phyloP scores from a whole-genome alignment of 2,329 filamentous ascomycete species.

The Monosporascus sp. region DNA sequence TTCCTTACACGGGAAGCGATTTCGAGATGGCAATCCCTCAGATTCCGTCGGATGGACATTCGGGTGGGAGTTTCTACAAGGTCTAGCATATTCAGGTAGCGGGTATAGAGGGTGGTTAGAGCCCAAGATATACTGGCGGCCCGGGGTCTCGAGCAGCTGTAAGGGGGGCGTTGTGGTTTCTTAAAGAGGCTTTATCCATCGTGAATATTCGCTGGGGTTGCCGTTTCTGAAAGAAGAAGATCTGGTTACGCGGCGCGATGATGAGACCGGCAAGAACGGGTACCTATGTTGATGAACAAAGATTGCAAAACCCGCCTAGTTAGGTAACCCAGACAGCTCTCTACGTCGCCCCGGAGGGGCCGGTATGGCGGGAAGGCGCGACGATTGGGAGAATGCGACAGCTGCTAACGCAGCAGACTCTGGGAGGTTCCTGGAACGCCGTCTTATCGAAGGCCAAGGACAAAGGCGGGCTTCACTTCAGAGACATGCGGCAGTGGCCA shows the following conservation, averaged over 20 bases:
- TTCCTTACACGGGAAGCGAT: too few relatives aligned
- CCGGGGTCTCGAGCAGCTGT: not conserved
- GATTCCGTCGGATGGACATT: too few relatives aligned
- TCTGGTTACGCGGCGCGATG: not conserved
- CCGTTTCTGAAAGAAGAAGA: conserved; percentile 12
- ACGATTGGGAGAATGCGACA: too few relatives aligned
- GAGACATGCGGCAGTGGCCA: not conserved
- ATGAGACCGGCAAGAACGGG: not conserved
- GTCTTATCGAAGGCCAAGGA: not conserved
- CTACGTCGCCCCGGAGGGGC: too few relatives aligned
- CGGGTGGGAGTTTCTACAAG: too few relatives aligned
- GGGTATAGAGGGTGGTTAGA: not conserved
- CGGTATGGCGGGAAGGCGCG: too few relatives aligned
- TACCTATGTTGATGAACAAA: not conserved
- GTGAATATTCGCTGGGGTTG: conserved; percentile 4
- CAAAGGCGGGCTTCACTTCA: not conserved
- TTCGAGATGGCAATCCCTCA: too few relatives aligned
- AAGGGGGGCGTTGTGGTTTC: not conserved
- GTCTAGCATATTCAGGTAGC: not conserved
- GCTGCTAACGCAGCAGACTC: not conserved
- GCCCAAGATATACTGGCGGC: conserved; percentile 5
- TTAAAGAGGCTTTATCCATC: conserved; percentile 12
- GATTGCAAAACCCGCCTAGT: not conserved
- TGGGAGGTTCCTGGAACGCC: not conserved
- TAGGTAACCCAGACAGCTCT: not conserved